Evolutionary conservation across 306 rosid species (phyloP), one percentile per base, ranked within the genome.

Genomic region (Acacia melanoxylon): DNA sequence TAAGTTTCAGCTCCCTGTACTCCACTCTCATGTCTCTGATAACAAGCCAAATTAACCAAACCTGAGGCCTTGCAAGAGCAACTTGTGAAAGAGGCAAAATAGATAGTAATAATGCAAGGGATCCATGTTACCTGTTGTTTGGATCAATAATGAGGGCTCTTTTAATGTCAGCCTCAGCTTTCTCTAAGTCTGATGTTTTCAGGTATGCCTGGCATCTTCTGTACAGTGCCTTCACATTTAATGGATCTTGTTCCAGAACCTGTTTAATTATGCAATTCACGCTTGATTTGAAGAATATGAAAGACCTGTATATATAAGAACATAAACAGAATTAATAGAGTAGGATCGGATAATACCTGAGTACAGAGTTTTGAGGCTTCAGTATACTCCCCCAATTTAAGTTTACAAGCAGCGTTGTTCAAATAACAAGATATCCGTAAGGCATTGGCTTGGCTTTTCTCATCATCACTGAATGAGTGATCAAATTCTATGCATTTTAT

Each of bases 371-470:
- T 86, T 17, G 87, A 76, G 70, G 90, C 94, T 84, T 87, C 90
- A 68, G 61, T 66, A 68, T 65, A 86, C 42, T 87, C 91, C 29
- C 83, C 90, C 76, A 92, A 29, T 75, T 82, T 88, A 24, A 92
- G 88, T 80, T 87, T 89, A 66, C 97, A 90, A 16, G 92, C 91
- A 62, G 97, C 97, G 37, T 86, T 85, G 85, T 92, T 92, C 83
- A 92, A 68, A 68, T 78, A 76, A 71, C 97, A 87, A 1, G 97
- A 84, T 61, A 92, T 19, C 58, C 82, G 17, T 45, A 92, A 82
- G 22, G 90, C 68, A 19, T 75, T 81, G 27, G 94, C 89, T 0
- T 7, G 56, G 10, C n/a, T 33, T 81, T 83, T 90, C 87, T 87
- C 89, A 35, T 83, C 86, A 13, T 87, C 88, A 40, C 61, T 80